A percentile compares a stretch with the other conserved stretches of the same genome.
phyloP scores from a whole-genome alignment of 768 basidiomycete genomes.

The Pleurotus giganteus region DNA sequence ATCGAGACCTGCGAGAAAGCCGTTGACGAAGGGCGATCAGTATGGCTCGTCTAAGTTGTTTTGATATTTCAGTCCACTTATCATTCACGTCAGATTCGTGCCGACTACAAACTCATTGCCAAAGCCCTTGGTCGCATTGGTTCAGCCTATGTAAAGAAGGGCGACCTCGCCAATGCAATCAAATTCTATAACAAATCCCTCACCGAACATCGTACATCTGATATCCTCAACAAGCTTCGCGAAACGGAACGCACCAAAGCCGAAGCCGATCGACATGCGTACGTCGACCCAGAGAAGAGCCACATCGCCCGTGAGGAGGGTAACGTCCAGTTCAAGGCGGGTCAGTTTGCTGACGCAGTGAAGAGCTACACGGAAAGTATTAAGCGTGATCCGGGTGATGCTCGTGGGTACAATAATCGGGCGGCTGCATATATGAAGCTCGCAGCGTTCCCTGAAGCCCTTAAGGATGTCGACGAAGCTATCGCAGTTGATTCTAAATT shows the following conservation, averaged over 20 bases:
- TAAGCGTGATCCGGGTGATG: constrained; percentile 89
- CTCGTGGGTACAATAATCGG: constrained; percentile 95
- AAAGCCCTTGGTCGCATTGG: constrained; percentile 93
- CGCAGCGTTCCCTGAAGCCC: constrained; percentile 87
- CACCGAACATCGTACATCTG: constrained; percentile 94
- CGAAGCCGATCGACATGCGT: constrained; percentile 78
- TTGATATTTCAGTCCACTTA: not conserved
- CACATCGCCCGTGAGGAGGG: constrained; percentile 88
- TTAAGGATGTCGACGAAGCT: constrained; percentile 94
- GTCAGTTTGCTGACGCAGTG: constrained; percentile 89
- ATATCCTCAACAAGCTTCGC: constrained; percentile 87
- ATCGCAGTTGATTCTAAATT: constrained; percentile 89
- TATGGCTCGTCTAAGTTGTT: constrained; percentile 26
- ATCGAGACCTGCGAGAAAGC: constrained; percentile 95
- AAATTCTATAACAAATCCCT: constrained; percentile 93
- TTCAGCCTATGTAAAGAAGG: constrained; percentile 78
- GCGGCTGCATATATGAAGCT: constrained; percentile 98
- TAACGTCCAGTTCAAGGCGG: constrained; percentile 87
- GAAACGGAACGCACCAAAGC: constrained; percentile 75
- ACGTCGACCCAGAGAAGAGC: constrained; percentile 84
- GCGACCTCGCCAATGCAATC: constrained; percentile 73
- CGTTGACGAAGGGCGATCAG: constrained; percentile 89
- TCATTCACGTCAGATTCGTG: constrained; percentile 55
- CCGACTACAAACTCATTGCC: constrained; percentile 93
- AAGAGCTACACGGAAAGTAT: constrained; percentile 94